Base-by-base conservation (phyloP, 139 green algal species). In the Picochlorum sp. region DNA sequence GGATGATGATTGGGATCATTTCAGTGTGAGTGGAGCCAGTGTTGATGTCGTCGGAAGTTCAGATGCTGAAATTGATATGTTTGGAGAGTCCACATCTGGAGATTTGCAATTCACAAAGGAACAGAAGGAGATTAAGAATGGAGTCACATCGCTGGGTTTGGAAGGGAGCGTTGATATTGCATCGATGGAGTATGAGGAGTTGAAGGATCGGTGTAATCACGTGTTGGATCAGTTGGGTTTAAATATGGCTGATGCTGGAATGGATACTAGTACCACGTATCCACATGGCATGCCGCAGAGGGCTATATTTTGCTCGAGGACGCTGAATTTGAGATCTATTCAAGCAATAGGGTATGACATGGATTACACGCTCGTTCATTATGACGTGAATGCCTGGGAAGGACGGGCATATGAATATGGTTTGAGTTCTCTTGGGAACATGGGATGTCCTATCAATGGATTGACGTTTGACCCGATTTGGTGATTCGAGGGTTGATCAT, bases 281-380 rank as follows among this genome's bases (percentile, higher is more conserved):
- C 87, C 86, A 4, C 69, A 80, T 23, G 78, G 72, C 50, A 76
- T 72, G 49, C 85, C 87, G 16, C 78, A 92, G 63, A 70, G 90
- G 6, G 90, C 80, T 23, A 90, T 97, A 24, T 97, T 89, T 80
- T 97, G 91, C 82, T 92, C 70, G 69, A 62, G 91, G 23, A 97
- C 91, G 1, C 78, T 98, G 30, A 97, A 98, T 72, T 70, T 97
- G 61, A 77, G 92, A 2, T 87, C 80, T 56, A 96, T 96, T 67
- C 84, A 88, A 63, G 83, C 82, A 15, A 93, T 96, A 26, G 88
- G 88, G 4, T 78, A 56, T 59, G 81, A 87, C 61, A 83, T 87
- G 78, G 90, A 96, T 71, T 96, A 97, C 73, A 97, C 90, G 11
- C 74, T 96, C 2, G 83, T 97, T 16, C 85, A 97, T 67, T 97